Conservation (phyloP, 495 filamentous ascomycete genomes). For the Trichocladium antarcticum region DNA sequence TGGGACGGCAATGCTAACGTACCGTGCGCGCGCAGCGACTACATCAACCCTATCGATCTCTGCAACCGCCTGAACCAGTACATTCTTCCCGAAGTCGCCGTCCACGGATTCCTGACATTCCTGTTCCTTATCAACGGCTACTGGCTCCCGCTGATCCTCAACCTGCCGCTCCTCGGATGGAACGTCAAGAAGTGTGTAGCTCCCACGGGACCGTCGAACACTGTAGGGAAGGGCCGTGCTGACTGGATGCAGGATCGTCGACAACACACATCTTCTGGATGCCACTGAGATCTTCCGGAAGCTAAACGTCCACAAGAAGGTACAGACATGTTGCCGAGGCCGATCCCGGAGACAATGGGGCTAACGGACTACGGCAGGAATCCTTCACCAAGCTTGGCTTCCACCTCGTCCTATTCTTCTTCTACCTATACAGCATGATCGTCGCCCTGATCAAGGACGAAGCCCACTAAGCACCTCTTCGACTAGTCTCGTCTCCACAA, state of each 20-base stretch:
- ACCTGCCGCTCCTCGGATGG: conserved; percentile 83
- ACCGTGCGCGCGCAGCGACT: conserved; percentile 54
- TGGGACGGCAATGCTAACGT: background rate
- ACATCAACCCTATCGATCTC: conserved; percentile 99
- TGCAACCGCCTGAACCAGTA: conserved; percentile 99
- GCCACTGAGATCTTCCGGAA: conserved; percentile 99
- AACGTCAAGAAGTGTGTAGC: conserved; percentile 87
- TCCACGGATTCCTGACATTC: conserved; percentile 89
- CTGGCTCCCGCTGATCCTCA: conserved; percentile 87
- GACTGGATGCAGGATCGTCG: conserved; percentile 60
- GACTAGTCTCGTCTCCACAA: background rate
- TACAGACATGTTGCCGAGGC: conserved; percentile 19
- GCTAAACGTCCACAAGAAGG: conserved; percentile 98
- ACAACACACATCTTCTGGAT: conserved; percentile 93
- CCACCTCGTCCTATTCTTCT: conserved; percentile 99
- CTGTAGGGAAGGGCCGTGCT: background rate
- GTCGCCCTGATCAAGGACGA: conserved; percentile 96
- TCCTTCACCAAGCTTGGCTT: conserved; percentile 99
- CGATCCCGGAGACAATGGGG: background rate
- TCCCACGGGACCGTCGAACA: background rate
- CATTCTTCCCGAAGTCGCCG: conserved; percentile 96
- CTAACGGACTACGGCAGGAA: conserved; percentile 49
- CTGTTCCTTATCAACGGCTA: conserved; percentile 98
- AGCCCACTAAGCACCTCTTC: conserved; percentile 48
- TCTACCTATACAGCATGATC: conserved; percentile 99